Base-by-base conservation (phyloP, 23 red algal genomes). In the Gracilariopsis chorda region DNA sequence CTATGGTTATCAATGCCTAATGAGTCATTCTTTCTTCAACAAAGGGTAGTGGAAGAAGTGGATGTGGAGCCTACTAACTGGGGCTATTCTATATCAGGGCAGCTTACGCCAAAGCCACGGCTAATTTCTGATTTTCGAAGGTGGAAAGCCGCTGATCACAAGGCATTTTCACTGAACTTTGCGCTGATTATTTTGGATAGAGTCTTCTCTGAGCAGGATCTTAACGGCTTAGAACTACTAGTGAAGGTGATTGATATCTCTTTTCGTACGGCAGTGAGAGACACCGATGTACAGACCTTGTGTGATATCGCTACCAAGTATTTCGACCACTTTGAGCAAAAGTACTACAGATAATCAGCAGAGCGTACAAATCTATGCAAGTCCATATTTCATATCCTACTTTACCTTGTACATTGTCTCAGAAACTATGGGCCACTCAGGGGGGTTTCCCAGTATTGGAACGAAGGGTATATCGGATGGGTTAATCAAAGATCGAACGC, bases 71-170 rank as follows among this genome's bases (percentile, higher is more conserved):
- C 61, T 1, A 2, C 1, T 19, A 1, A 7, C 9, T 63, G 47
- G 37, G 27, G 49, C 35, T 7, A 4, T 0, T 23, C 25, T 12
- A 44, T 82, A 25, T 61, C 78, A n/a, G 36, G 55, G 35, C 78
- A 82, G 34, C 2, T 82, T 1, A 32, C 51, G 20, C 49, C 30
- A 13, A 9, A 40, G 4, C 78, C 78, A 40, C 19, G 78, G 41
- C 36, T 33, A 40, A 2, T 62, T 29, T 14, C 23, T 6, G 7
- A 82, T 1, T 63, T 21, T 62, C 52, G 29, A 12, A 16, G 14
- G 11, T 82, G 78, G 78, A 82, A 82, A 39, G 78, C 78, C 5
- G 78, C 78, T 41, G 53, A 56, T 44, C 49, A 43, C 29, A 62
- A 62, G 36, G 5, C 23, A 12, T 82, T 82, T 82, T 39, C 49